phyloP scores from a whole-genome alignment of 352 stramenopile species.

The Globisporangium radiosum region DNA sequence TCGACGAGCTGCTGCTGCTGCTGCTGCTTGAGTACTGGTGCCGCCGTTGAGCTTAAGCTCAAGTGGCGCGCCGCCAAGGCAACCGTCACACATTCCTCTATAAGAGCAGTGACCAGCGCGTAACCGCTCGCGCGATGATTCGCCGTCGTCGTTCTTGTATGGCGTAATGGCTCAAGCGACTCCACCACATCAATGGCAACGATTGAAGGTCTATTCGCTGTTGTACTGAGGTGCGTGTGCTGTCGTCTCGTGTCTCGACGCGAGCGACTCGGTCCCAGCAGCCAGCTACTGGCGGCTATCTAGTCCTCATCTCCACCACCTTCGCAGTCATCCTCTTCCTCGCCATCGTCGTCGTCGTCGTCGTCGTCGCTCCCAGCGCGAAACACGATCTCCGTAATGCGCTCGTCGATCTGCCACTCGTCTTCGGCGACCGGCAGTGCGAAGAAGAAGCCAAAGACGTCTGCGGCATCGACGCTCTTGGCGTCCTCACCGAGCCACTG shows the following conservation, averaged over 20 bases:
- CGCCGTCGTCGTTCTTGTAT: not conserved
- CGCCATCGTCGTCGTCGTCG: slow-evolving; percentile 15
- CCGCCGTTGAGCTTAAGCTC: too few species aligned
- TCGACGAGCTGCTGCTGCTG: slow-evolving; percentile 4
- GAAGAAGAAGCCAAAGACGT: slow-evolving; percentile 66
- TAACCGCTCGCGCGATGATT: not conserved
- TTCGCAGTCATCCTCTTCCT: slow-evolving; percentile 16
- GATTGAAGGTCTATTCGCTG: too few species aligned
- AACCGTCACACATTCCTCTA: too few species aligned
- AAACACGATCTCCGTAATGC: slow-evolving; percentile 72
- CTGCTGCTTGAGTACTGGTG: too few species aligned
- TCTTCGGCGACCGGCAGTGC: slow-evolving; percentile 64
- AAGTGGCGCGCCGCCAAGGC: too few species aligned
- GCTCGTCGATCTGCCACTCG: slow-evolving; percentile 75
- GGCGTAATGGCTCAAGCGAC: too few species aligned
- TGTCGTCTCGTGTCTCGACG: too few species aligned
- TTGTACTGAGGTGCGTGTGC: too few species aligned
- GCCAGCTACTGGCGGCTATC: not conserved
- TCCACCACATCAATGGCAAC: too few species aligned
- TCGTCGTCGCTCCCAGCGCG: slow-evolving; percentile 25
- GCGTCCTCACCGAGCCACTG: slow-evolving; percentile 40
- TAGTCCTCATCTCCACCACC: slow-evolving; percentile 21
- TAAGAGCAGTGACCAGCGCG: not conserved
- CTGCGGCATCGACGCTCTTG: slow-evolving; percentile 35
- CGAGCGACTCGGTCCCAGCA: not conserved